Evolutionary conservation across 305 asterid genomes (phyloP), one percentile per base, ranked within the genome.

Genomic region (Solanum chacoense): DNA sequence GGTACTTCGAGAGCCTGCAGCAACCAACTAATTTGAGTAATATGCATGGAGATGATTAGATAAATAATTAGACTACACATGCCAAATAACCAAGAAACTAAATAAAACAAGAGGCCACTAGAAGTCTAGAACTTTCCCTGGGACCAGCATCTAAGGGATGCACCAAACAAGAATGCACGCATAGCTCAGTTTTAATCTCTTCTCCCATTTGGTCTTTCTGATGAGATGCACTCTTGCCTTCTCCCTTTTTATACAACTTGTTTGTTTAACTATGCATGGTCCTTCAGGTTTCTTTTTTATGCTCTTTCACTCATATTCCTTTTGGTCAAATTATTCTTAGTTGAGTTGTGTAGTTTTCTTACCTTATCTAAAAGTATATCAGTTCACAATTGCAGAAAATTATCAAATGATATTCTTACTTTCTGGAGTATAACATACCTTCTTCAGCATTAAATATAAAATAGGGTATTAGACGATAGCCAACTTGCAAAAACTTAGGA

Each of bases 1-100:
- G n/a, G 99, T 90, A 90, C 99, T 97, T 94, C 99, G 94, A 67
- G 98, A 94, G 85, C 99, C 99, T 97, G 96, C 91, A 92, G 88
- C 79, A 67, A 77, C 86, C 88, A 90, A 38, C 89, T 31, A 55
- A 89, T 86, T 85, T n/a, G 59, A 87, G 74, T 83, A 83, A 31
- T 83, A 83, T 22, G 42, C 87, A 55, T 31, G 87, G 45, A 7
- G 86, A 50, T 83, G 12, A 50, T 83, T 83, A 31, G 42, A 59
- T 28, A 11, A 83, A 50, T 32, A 45, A 79, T 28, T 5, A 83
- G 7, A 83, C 42, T 20, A 31, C 42, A 50, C 12, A 22, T 29
- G 38, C 87, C 4, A 0, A 80, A 11, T 50, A 83, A 83, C 45
- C 42, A 83, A 83, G 73, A 8, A 50, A 50, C 69, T 31, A 50